Base-by-base conservation (phyloP, 345 rosid genomes). In the Gossypium anomalum region DNA sequence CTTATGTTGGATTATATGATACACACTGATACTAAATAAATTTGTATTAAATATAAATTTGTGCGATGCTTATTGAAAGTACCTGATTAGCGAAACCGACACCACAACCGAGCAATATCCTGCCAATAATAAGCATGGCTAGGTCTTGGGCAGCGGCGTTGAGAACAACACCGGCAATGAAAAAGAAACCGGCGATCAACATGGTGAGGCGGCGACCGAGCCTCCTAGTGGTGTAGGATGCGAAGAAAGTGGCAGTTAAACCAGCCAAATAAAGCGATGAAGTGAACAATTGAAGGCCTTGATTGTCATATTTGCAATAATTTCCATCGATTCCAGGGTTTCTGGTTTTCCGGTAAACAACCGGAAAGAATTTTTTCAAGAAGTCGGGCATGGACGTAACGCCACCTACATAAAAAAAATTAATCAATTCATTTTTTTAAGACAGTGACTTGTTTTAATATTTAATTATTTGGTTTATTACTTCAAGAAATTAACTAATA, bases 21-120 rank as follows among this genome's bases (percentile, higher is more conserved):
- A 34, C 7, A 5, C 41, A 34, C 41, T 34, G 7, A 4, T 34
- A 1, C 19, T 17, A 52, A 14, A 16, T 5, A 51, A 19, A 19
- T 19, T 19, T 5, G 7, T 23, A 11, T 13, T 25, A 5, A 2
- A 55, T 34, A 55, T 67, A 34, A 34, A 5, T 34, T 5, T 34
- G 41, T 34, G 41, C 1, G 7, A 34, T 34, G 41, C 1, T 34
- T 34, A 34, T 34, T 34, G 41, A 34, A 34, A 5, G 41, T 77
- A 90, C 92, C 91, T 94, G 99, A 78, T 94, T 93, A 61, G 93
- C 98, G 15, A 94, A 94, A 16, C 99, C 98, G 66, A 93, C 96
- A 0, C 99, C 99, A 78, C 97, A 92, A 47, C 98, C 98, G 13
- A 94, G 94, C 51, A 94, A 82, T 43, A 94, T 87, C 81, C 99